These are phyloP conservation scores for Fusarium austroafricanum DNA, from an alignment of 2,329 filamentous ascomycete species.

Conservation along the genomic window DNA sequence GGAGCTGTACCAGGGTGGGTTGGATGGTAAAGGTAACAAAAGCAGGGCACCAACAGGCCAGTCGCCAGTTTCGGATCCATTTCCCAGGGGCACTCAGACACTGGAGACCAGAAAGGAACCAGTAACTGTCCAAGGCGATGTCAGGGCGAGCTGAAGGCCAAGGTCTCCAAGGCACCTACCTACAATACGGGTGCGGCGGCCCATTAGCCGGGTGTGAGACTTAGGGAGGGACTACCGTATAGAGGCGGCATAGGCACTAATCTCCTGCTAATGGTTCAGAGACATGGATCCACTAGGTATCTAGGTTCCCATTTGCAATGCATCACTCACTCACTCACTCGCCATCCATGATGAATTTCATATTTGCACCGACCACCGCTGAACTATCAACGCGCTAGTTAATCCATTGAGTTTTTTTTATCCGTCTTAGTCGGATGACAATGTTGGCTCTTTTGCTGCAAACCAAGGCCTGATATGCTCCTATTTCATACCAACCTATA, in stretches of 20 bases:
- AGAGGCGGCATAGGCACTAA: conserved; percentile 23
- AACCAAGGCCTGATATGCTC: conserved; percentile 12
- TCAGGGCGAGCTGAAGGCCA: conserved; percentile 27
- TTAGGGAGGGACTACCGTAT: background rate
- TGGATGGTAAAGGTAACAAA: conserved; percentile 28
- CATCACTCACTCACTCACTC: background rate
- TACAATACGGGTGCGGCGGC: conserved; percentile 25
- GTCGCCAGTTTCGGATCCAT: conserved; percentile 28
- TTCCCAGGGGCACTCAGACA: conserved; percentile 39
- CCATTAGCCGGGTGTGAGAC: conserved; percentile 29
- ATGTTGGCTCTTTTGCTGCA: background rate
- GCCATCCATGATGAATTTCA: conserved; percentile 2
- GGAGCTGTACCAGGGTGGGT: conserved; percentile 11
- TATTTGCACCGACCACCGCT: conserved; percentile 11
- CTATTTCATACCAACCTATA: conserved; percentile 1
- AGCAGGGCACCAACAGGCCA: conserved; percentile 38
- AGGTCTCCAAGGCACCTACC: too few species aligned
- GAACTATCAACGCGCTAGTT: conserved; percentile 17
- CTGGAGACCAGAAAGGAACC: conserved; percentile 25
- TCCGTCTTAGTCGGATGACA: background rate
- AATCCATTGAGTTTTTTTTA: conserved; percentile 24
- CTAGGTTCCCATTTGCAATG: background rate
- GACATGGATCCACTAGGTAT: conserved; percentile 23
- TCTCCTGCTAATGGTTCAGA: conserved; percentile 36
- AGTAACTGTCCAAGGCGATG: conserved; percentile 25